These are phyloP conservation scores for Pseudogymnoascus sp. DNA, from an alignment of 2,329 filamentous ascomycete genomes.

Conservation along the genomic window DNA sequence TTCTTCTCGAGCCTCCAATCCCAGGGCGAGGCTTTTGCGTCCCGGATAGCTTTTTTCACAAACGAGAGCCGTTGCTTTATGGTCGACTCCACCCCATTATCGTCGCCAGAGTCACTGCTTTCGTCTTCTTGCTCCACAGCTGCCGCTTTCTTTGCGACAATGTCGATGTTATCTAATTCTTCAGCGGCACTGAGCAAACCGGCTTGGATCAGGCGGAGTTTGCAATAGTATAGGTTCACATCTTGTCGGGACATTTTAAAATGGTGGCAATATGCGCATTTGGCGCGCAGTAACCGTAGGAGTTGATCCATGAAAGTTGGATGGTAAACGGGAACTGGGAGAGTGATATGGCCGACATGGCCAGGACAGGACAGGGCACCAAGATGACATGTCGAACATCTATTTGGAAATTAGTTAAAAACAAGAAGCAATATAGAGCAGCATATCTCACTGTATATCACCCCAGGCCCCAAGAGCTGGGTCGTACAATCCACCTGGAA, in stretches of 20 bases:
- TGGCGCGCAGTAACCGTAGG: slow-evolving; percentile 72
- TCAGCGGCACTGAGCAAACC: slow-evolving; percentile 64
- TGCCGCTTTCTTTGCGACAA: slow-evolving; percentile 14
- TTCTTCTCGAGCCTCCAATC: slow-evolving; percentile 54
- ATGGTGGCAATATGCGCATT: slow-evolving; percentile 85
- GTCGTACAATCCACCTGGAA: slow-evolving; percentile 88
- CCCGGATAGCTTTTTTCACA: slow-evolving; percentile 64
- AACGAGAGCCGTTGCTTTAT: slow-evolving; percentile 55
- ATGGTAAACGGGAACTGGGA: slow-evolving; percentile 89
- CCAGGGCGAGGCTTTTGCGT: slow-evolving; percentile 37
- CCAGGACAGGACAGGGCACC: slow-evolving; percentile 77
- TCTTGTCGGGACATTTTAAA: slow-evolving; percentile 72
- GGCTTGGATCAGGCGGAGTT: slow-evolving; percentile 76
- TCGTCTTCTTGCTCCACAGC: slow-evolving; percentile 15
- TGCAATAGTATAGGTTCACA: slow-evolving; percentile 73
- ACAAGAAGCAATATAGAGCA: not conserved
- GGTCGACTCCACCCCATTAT: slow-evolving; percentile 36
- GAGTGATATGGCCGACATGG: slow-evolving; percentile 89
- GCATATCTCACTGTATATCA: slow-evolving; percentile 62
- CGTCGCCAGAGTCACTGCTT: slow-evolving; percentile 23
- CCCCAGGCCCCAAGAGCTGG: slow-evolving; percentile 83
- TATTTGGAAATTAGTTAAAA: slow-evolving; percentile 31
- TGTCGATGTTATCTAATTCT: slow-evolving; percentile 36
- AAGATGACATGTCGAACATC: slow-evolving; percentile 87
- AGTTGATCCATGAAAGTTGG: slow-evolving; percentile 94